Evolutionary conservation across 306 rosid species (phyloP).

Genomic region (Cucumis hystrix): DNA sequence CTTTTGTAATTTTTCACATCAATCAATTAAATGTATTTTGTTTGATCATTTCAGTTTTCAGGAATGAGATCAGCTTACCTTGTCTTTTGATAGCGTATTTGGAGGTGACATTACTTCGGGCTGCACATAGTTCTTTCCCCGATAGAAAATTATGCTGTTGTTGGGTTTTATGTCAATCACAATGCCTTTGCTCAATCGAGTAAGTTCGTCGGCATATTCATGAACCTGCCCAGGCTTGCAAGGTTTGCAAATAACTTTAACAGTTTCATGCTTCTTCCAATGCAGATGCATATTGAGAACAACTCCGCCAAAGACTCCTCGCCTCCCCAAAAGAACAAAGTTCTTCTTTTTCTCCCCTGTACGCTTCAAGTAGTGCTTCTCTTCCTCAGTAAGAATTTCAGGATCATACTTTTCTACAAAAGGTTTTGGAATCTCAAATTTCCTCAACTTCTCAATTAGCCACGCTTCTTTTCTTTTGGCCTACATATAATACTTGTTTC

Average conservation of each 20-base stretch:
- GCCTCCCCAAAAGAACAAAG: constrained; percentile 69
- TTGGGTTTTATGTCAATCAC: constrained; percentile 67
- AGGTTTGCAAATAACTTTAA: constrained; percentile 82
- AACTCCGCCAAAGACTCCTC: constrained; percentile 91
- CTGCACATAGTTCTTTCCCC: constrained; percentile 79
- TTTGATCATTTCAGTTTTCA: background rate
- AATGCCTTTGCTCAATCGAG: constrained; percentile 86
- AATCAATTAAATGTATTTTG: background rate
- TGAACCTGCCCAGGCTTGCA: constrained; percentile 77
- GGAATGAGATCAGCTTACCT: constrained; percentile 36
- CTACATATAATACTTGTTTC: constrained; percentile 19
- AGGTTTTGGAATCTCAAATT: constrained; percentile 48
- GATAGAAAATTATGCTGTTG: constrained; percentile 50
- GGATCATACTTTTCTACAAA: constrained; percentile 64
- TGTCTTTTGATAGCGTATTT: constrained; percentile 65
- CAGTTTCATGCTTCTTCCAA: constrained; percentile 91
- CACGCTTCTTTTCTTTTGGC: constrained; percentile 84
- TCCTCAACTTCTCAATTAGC: constrained; percentile 79
- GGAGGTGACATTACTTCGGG: constrained; percentile 75
- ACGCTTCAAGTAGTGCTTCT: constrained; percentile 82
- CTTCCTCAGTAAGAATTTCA: constrained; percentile 82
- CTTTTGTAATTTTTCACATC: background rate
- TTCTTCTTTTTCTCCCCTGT: constrained; percentile 87
- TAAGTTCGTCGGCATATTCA: constrained; percentile 68
- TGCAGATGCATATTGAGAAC: constrained; percentile 94